phyloP scores from a whole-genome alignment of 805 yeast species.

The Kluyveromyces siamensis region DNA sequence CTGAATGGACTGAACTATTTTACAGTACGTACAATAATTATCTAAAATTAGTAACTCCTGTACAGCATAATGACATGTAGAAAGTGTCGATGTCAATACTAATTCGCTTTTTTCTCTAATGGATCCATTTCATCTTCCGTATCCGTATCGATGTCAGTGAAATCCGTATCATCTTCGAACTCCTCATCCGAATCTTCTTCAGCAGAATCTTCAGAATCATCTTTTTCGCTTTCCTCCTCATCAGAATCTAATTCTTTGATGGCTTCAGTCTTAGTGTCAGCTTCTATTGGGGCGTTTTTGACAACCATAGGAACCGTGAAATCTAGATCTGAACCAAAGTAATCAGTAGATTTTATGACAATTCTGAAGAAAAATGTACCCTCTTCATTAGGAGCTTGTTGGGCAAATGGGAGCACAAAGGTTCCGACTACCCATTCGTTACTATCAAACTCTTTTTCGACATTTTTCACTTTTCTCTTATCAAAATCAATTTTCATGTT shows the following conservation, averaged over 20 bases:
- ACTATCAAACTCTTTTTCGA: slow-evolving; percentile 28
- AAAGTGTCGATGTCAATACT: not conserved
- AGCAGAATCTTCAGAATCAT: slow-evolving; percentile 35
- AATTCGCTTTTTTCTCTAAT: not conserved
- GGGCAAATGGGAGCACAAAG: slow-evolving; percentile 61
- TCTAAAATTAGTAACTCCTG: not conserved
- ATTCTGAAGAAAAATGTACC: slow-evolving; percentile 67
- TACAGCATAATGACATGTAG: not conserved
- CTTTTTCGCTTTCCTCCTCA: slow-evolving; percentile 46
- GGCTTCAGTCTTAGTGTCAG: slow-evolving; percentile 34
- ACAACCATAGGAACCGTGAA: slow-evolving; percentile 67
- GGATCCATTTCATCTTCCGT: slow-evolving; percentile 14
- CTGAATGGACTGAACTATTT: not conserved
- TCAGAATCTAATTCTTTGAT: slow-evolving; percentile 63
- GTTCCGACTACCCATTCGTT: slow-evolving; percentile 48
- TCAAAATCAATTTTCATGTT: slow-evolving; percentile 24
- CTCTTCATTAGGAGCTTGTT: slow-evolving; percentile 67
- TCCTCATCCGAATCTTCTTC: slow-evolving; percentile 57
- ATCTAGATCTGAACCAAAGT: slow-evolving; percentile 75
- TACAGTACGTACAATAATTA: not conserved
- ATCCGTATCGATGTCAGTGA: slow-evolving; percentile 29
- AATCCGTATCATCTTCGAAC: slow-evolving; percentile 30
- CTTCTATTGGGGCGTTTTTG: slow-evolving; percentile 38
- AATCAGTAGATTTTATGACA: slow-evolving; percentile 60
- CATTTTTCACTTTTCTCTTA: slow-evolving; percentile 20